Conservation (phyloP, 257 asterid species). For the Apocynum venetum region DNA sequence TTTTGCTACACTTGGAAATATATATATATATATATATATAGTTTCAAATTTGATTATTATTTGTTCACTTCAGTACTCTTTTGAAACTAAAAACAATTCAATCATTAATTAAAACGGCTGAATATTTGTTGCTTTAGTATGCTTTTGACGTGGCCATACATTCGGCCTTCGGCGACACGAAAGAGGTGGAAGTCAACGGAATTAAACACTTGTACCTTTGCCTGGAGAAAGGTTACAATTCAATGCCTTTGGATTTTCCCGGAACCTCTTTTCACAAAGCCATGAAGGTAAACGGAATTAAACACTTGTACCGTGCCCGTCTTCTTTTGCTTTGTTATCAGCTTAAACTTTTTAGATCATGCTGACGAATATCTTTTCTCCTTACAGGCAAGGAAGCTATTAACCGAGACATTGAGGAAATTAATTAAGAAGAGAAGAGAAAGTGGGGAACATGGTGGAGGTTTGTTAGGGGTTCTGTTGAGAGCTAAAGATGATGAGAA, state of each 20-base stretch:
- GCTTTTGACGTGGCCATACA: constrained; percentile 75
- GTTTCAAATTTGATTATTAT: too few relatives aligned
- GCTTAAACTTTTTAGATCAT: too few relatives aligned
- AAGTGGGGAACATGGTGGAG: constrained; percentile 29
- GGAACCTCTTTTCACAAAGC: constrained; percentile 54
- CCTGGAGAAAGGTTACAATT: constrained; percentile 68
- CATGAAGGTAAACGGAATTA: constrained; percentile 41
- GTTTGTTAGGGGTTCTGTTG: constrained; percentile 45
- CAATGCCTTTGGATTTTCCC: constrained; percentile 60
- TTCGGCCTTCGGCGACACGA: constrained; percentile 41
- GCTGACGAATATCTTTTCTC: too few relatives aligned
- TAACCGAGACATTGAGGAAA: constrained; percentile 37
- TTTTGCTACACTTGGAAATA: neutral
- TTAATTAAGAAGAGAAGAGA: constrained; percentile 49
- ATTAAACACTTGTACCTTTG: constrained; percentile 38
- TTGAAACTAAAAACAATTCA: too few relatives aligned
- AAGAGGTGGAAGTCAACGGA: constrained; percentile 37
- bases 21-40: too few relatives aligned
- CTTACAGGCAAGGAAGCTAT: constrained; percentile 48
- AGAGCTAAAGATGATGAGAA: constrained; percentile 30
- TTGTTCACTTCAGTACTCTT: too few relatives aligned
- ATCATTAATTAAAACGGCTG: too few relatives aligned
- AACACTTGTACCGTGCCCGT: too few relatives aligned
- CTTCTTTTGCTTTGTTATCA: too few relatives aligned
- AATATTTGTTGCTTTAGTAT: constrained; percentile 26